Evolutionary conservation across 1,284 basidiomycete genomes (phyloP).

Genomic region (Ustilago crameri): DNA sequence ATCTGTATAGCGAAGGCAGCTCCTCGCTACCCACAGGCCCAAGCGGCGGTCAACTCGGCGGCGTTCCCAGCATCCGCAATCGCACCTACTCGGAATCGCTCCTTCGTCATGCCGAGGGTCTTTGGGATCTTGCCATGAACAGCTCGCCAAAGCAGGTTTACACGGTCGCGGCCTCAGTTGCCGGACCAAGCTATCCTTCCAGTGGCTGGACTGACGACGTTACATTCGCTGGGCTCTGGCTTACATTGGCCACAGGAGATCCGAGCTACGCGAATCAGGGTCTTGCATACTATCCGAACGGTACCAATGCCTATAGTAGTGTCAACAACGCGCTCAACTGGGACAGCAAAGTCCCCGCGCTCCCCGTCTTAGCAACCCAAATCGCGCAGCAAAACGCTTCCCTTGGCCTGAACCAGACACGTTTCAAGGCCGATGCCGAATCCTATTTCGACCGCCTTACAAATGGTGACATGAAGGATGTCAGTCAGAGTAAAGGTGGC

Average conservation of each 20-base stretch:
- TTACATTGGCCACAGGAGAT: slow-evolving; percentile 78
- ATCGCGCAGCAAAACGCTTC: slow-evolving; percentile 70
- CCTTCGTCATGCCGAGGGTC: slow-evolving; percentile 77
- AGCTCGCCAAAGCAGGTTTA: slow-evolving; percentile 70
- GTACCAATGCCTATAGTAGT: slow-evolving; percentile 72
- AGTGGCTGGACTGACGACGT: slow-evolving; percentile 72
- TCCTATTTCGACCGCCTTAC: slow-evolving; percentile 80
- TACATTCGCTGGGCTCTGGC: slow-evolving; percentile 78
- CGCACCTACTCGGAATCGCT: slow-evolving; percentile 78
- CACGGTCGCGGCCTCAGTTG: slow-evolving; percentile 76
- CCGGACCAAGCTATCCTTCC: slow-evolving; percentile 78
- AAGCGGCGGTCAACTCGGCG: slow-evolving; percentile 26
- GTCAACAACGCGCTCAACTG: slow-evolving; percentile 82
- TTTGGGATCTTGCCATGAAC: slow-evolving; percentile 77
- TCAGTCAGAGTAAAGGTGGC: slow-evolving; percentile 73
- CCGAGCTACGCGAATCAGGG: slow-evolving; percentile 77
- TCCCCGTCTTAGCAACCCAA: slow-evolving; percentile 77
- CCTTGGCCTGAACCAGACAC: slow-evolving; percentile 74
- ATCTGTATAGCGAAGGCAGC: slow-evolving; percentile 74
- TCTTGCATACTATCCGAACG: slow-evolving; percentile 73
- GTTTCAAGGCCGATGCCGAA: slow-evolving; percentile 80
- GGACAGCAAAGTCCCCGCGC: slow-evolving; percentile 82
- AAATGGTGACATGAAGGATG: slow-evolving; percentile 71
- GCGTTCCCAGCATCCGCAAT: slow-evolving; percentile 71
- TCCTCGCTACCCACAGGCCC: slow-evolving; percentile 34